Evolutionary conservation across 768 basidiomycete species (phyloP), one percentile per base, ranked within the genome.

Genomic region (Saitozyma podzolica): DNA sequence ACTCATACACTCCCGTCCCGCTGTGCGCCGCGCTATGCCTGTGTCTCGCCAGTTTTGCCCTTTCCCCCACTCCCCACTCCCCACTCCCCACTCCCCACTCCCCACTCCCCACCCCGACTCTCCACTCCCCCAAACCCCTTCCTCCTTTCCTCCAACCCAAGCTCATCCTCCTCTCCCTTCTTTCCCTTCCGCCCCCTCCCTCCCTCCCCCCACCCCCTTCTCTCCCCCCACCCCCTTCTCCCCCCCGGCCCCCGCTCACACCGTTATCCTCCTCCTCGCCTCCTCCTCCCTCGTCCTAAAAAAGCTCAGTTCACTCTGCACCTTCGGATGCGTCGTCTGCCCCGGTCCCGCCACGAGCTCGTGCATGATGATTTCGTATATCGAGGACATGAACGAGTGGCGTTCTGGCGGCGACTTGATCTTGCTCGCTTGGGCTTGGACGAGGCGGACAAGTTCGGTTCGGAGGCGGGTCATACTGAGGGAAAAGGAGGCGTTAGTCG

Each of bases 201-300:
- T 29, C 29, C 19, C 59, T 56, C 29, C 29, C 29, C 29, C 29
- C 29, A n/a, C n/a, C n/a, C n/a, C 29, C 29, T 29, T 29, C 29
- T 29, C 59, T 56, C 29, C 29, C 29, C 29, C 29, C 29, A n/a
- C n/a, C n/a, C n/a, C n/a, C n/a, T n/a, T n/a, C 29, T 2, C 29
- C 29, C 29, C 29, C 29, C 29, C 29, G 29, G 29, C 29, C 29
- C 29, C 29, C 29, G 29, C 29, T 29, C 61, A 66, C 3, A 54
- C 63, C 1, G 67, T 43, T 17, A 80, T 82, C 56, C 82, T 72
- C 42, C 83, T 72, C 40, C 84, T 77, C 17, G 90, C 86, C 68
- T 90, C 88, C 73, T 93, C 92, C 71, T 92, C 90, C 59, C 89
- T 83, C 67, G 91, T 86, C 4, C 89, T 84, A 89, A 92, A 96